phyloP scores from a whole-genome alignment of 768 basidiomycete species.

The Calocybe gangraenosa region DNA sequence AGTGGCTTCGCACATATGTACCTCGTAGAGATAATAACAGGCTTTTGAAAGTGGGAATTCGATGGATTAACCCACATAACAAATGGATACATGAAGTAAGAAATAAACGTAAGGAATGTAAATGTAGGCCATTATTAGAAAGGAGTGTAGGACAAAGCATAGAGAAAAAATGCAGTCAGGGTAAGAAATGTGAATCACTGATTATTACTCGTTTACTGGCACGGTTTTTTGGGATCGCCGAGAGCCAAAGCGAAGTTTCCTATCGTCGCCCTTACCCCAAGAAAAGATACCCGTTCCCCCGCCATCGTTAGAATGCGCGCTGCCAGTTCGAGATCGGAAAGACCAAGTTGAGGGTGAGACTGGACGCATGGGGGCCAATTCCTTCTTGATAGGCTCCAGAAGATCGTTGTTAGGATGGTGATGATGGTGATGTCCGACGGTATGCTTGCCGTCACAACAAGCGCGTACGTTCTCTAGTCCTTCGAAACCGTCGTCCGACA shows the following conservation, averaged over 20 bases:
- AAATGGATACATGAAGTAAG: conserved; percentile 20
- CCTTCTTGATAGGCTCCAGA: conserved; percentile 45
- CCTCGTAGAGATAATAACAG: background rate
- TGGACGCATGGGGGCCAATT: conserved; percentile 51
- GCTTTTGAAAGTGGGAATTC: conserved; percentile 25
- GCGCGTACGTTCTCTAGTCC: conserved; percentile 94
- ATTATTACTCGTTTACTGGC: conserved; percentile 22
- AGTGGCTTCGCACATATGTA: background rate
- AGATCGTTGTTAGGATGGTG: conserved; percentile 45
- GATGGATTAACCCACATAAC: conserved; percentile 25
- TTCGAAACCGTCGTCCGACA: conserved; percentile 80
- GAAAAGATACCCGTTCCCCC: conserved; percentile 58
- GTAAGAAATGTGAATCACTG: conserved; percentile 13
- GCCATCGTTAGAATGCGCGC: conserved; percentile 64
- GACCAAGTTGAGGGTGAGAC: conserved; percentile 78
- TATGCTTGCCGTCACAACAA: conserved; percentile 85
- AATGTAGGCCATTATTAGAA: conserved; percentile 25
- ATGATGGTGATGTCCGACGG: conserved; percentile 68
- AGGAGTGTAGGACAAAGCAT: conserved; percentile 24
- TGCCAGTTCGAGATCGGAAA: conserved; percentile 77
- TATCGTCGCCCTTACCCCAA: conserved; percentile 58
- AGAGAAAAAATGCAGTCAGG: conserved; percentile 16
- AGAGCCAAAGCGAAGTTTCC: conserved; percentile 74
- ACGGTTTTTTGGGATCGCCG: conserved; percentile 49
- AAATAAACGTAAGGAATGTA: conserved; percentile 24